A percentile compares a stretch with the other conserved stretches of the same genome.
phyloP scores from a whole-genome alignment of 129 eudicot species.

The Arctium minus region DNA sequence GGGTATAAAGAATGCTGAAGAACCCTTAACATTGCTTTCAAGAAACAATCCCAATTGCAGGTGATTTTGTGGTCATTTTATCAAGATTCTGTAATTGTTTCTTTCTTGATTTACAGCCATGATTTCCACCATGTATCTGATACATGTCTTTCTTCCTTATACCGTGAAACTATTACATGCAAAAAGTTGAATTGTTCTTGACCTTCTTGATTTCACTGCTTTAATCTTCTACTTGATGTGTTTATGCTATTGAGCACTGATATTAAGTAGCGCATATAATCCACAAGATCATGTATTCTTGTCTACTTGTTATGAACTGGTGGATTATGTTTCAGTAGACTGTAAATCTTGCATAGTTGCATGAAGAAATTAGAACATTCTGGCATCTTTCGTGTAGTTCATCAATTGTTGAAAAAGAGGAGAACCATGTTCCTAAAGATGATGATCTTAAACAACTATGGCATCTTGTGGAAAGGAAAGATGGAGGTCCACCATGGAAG shows the following conservation, averaged over 20 bases:
- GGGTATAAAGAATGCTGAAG: conserved; percentile 16
- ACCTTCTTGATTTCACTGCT: not conserved
- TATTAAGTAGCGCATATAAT: no score
- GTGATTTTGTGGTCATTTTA: conserved; percentile 15
- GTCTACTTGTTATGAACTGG: not conserved
- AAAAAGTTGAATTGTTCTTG: not conserved
- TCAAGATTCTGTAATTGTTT: not conserved
- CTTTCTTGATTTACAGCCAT: not conserved
- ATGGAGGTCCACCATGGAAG: conserved; percentile 83
- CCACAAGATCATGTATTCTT: not conserved
- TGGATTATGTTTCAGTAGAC: no score
- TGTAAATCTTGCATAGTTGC: no score
- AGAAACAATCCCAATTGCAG: conserved; percentile 30
- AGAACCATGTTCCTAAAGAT: conserved; percentile 24
- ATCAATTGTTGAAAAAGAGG: conserved; percentile 38
- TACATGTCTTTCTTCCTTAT: not conserved
- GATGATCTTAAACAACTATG: conserved; percentile 61
- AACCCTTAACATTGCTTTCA: conserved; percentile 7
- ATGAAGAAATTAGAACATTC: not conserved
- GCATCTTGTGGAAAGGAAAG: conserved; percentile 66
- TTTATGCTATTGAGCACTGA: not conserved
- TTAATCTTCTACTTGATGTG: not conserved
- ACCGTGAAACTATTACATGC: not conserved
- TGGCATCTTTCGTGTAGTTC: conserved; percentile 30
- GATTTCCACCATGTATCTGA: no score